Percentiles rank a stretch among this genome's conserved stretches.
Evolutionary conservation across 2,329 filamentous ascomycete genomes (phyloP).

Genomic region (Herpomyces periplanetae): DNA sequence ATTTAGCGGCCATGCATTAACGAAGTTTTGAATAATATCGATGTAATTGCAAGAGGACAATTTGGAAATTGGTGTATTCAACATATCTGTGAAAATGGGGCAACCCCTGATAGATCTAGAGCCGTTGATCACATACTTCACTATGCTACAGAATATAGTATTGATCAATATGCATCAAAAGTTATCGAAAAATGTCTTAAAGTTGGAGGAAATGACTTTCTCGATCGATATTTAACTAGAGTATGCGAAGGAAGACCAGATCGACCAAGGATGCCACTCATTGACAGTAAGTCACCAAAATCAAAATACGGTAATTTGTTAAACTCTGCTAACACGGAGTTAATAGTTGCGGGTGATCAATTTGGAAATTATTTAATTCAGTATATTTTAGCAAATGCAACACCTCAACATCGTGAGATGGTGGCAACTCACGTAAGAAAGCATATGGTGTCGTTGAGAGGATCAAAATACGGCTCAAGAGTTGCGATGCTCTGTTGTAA

Average conservation of each 20-base stretch:
- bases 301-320: neutral
- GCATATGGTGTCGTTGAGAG: conserved; percentile 94
- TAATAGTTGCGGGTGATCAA: conserved; percentile 56
- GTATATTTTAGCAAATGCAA: conserved; percentile 67
- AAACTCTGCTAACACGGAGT: conserved; percentile 3
- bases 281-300: conserved; percentile 24
- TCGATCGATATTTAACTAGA: conserved; percentile 62
- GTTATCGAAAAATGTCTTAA: conserved; percentile 97
- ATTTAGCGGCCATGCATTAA: conserved; percentile 73
- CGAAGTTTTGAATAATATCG: conserved; percentile 72
- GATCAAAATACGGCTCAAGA: conserved; percentile 88
- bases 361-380: conserved; percentile 96
- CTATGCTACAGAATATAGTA: conserved; percentile 80
- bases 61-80: conserved; percentile 99
- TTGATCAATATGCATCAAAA: conserved; percentile 95
- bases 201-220: conserved; percentile 60
- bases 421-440: conserved; percentile 74
- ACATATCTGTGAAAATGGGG: conserved; percentile 88
- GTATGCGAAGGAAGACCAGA: conserved; percentile 70
- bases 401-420: conserved; percentile 54
- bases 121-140: conserved; percentile 82
- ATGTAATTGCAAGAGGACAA: conserved; percentile 81
- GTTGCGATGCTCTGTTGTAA: conserved; percentile 98
- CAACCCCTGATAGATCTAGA: conserved; percentile 53
- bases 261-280: conserved; percentile 73